These are phyloP conservation scores for Fusarium sarcochroum DNA, from an alignment of 2,329 filamentous ascomycete species.

Conservation along the genomic window DNA sequence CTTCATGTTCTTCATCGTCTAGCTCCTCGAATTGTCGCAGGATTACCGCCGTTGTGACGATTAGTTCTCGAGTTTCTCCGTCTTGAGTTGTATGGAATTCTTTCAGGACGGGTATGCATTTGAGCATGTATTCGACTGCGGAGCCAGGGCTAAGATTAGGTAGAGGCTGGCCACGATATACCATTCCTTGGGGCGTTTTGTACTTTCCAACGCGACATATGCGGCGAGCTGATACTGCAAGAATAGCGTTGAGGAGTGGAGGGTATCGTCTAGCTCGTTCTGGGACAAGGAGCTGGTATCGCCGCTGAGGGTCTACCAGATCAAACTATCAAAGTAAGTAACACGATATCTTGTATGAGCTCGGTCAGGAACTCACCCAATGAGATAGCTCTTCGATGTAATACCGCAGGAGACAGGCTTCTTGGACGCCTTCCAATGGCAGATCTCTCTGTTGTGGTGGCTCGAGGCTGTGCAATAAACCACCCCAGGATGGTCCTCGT, in stretches of 20 bases:
- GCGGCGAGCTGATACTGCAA: conserved; percentile 33
- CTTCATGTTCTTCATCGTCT: conserved; percentile 38
- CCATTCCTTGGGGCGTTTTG: conserved; percentile 8
- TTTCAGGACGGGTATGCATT: conserved; percentile 35
- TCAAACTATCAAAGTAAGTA: conserved; percentile 20
- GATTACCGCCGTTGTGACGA: conserved; percentile 34
- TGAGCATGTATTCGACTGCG: conserved; percentile 44
- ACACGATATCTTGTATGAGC: rapidly evolving
- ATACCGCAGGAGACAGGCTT: conserved; percentile 41
- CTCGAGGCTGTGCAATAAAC: conserved; percentile 6
- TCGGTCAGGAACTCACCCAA: conserved; percentile 19
- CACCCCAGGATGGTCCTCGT: conserved; percentile 27
- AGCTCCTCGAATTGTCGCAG: conserved; percentile 41
- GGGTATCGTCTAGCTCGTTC: conserved; percentile 37
- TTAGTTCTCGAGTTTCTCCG: conserved; percentile 36
- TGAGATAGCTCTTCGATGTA: conserved; percentile 36
- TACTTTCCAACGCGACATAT: conserved; percentile 27
- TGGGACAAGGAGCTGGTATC: conserved; percentile 31
- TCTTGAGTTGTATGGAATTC: conserved; percentile 38
- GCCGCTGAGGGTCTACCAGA: conserved; percentile 26
- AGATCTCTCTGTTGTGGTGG: conserved; percentile 1
- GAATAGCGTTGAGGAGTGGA: conserved; percentile 32
- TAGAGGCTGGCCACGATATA: conserved; percentile 32
- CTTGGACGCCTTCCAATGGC: conserved; percentile 16
- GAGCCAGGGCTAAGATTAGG: conserved; percentile 15